phyloP scores from a whole-genome alignment of 345 rosid genomes.

The Diplotaxis tenuifolia region DNA sequence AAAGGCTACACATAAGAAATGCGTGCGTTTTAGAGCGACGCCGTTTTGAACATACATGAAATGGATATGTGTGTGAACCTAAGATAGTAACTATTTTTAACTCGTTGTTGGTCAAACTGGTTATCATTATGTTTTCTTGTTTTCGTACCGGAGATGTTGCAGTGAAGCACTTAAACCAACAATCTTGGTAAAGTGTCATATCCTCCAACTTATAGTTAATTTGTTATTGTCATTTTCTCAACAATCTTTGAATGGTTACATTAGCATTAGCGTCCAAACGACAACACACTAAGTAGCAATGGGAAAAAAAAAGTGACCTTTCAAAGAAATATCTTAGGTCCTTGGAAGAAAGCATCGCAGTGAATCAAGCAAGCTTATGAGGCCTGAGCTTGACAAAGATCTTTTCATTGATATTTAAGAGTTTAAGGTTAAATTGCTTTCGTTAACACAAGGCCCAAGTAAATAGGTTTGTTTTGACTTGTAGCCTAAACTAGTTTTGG shows the following conservation, averaged over 20 bases:
- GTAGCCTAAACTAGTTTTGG: slow-evolving; percentile 1
- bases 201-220: slow-evolving; percentile 22
- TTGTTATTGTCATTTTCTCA: slow-evolving; percentile 32
- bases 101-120: slow-evolving; percentile 8
- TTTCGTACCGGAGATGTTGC: slow-evolving; percentile 1
- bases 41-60: neutral
- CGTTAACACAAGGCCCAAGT: neutral
- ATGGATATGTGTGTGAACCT: neutral
- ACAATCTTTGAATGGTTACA: slow-evolving; percentile 20
- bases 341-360: neutral
- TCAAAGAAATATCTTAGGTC: neutral
- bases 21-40: neutral
- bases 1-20: slow-evolving; percentile 16
- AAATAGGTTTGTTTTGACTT: neutral
- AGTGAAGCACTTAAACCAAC: slow-evolving; percentile 11
- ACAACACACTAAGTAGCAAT: neutral
- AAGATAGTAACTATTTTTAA: neutral
- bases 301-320: too few species aligned
- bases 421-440: neutral
- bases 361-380: neutral
- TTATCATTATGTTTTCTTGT: neutral
- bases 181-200: slow-evolving; percentile 21
- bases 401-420: too few species aligned
- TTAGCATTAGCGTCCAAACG: neutral
- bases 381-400: neutral